These are phyloP conservation scores for Penicillium decumbens DNA, from an alignment of 2,329 filamentous ascomycete genomes.

Conservation along the genomic window DNA sequence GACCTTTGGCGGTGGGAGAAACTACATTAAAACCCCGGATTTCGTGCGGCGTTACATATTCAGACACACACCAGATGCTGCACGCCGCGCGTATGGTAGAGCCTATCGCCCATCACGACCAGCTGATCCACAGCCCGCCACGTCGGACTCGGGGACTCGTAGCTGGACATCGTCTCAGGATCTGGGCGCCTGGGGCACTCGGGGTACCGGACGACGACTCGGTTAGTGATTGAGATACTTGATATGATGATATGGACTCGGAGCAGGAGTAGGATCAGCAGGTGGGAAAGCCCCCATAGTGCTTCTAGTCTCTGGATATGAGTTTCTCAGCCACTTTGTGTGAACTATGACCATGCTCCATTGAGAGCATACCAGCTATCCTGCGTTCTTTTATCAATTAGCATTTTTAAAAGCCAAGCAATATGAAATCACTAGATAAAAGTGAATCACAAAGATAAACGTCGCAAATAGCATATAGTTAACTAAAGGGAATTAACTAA, in stretches of 20 bases:
- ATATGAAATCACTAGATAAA: neutral
- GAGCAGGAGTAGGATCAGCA: neutral
- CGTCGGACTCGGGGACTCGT: slow-evolving; percentile 5
- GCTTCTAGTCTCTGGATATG: neutral
- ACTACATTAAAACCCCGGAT: slow-evolving; percentile 67
- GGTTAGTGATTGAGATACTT: slow-evolving; percentile 22
- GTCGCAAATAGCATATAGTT: neutral
- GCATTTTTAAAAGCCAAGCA: too few species aligned
- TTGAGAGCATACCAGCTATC: neutral
- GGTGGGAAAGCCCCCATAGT: neutral
- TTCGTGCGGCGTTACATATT: slow-evolving; percentile 66
- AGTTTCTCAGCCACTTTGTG: neutral
- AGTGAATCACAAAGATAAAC: neutral
- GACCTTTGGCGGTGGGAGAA: slow-evolving; percentile 76
- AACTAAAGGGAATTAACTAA: too few species aligned
- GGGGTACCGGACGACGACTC: slow-evolving; percentile 41
- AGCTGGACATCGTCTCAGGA: slow-evolving; percentile 32
- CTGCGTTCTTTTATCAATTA: neutral
- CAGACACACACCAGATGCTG: slow-evolving; percentile 41
- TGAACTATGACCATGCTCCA: neutral
- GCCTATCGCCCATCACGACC: slow-evolving; percentile 45
- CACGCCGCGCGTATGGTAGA: slow-evolving; percentile 59
- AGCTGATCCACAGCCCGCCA: slow-evolving; percentile 6
- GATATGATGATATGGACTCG: neutral
- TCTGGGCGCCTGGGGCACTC: slow-evolving; percentile 31